Evolutionary conservation across 768 basidiomycete species (phyloP), one percentile per base, ranked within the genome.

Genomic region (Gloeopeniophorella convolvens): DNA sequence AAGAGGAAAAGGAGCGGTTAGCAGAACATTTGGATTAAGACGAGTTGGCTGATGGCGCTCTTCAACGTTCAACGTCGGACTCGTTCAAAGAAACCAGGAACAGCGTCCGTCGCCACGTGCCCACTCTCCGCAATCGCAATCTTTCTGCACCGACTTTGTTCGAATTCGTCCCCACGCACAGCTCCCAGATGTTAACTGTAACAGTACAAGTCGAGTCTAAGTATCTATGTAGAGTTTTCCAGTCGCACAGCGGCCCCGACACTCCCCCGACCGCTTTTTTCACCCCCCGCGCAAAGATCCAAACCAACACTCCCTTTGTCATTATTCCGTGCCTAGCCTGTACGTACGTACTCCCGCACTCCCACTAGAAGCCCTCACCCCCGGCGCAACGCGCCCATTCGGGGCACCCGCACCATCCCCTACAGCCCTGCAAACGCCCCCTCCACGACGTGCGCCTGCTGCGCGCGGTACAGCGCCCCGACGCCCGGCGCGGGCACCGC

Each of bases 401-500:
- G 24, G 20, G 18, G 27, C 42, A 44, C 23, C 42, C 42, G 23
- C 43, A 13, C 49, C n/a, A 35, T 2, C 7, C 30, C 36, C 47
- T 15, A 41, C 54, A 78, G 49, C 16, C 69, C 71, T 34, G 71
- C 65, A 60, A 90, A 88, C 2, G 77, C 78, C 18, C 70, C 68
- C 30, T 76, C 76, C 12, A 89, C 44, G 18, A 93, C 70, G 39
- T 62, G 72, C 60, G 70, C 71, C 66, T 88, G 84, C 65, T 92
- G 85, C 20, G 45, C 67, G 45, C 69, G 69, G 67, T 91, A 89
- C 36, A 83, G 63, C 59, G 72, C 78, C 44, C 85, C 83, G 51
- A 83, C 79, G 0, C 87, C 91, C 16, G 86, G 83, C 7, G 80
- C 92, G 35, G 88, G 85, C 26, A 92, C 68, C 15, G 85, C 78